Base-by-base conservation (phyloP, 495 filamentous ascomycete species). In the Penicillium coprophilum region DNA sequence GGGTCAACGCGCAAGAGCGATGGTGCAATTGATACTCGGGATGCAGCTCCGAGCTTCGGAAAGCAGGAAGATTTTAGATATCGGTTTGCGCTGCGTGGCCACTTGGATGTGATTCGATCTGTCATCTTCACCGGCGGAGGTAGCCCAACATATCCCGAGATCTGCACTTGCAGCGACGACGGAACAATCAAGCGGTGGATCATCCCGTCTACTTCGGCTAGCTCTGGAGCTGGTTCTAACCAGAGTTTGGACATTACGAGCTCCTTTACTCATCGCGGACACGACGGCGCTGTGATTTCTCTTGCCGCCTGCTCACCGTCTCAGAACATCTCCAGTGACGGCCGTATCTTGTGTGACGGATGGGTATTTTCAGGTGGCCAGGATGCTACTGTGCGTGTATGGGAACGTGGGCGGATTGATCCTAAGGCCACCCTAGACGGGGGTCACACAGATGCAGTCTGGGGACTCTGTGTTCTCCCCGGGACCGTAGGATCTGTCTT, bases 291-390 rank as follows among this genome's bases (percentile, higher is more conserved):
- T n/a, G 91, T 98, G 10, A 89, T 92, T 46, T 90, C 83, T 8
- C 74, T 98, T 10, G 86, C 95, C 3, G 88, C 94, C 3, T 96
- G 88, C 77, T 90, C 92, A 2, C 83, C 90, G 4, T 83, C 87
- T 6, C 86, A 90, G 40, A 89, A 88, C 61, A 94, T 96, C 70
- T 89, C 88, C 9, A 95, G 90, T 28, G 92, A 91, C 19, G 92
- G 92, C 9, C 84, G 91, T 53, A 87, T 86, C 1, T 79, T 87
- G 53, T 91, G 91, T 19, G 92, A 96, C 60, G 95, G 95, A 6
- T 97, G 95, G 94, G 88, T 98, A 36, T 97, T 98, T 71, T 97
- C 92, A 17, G 94, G 95, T 40, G 94, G 94, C 4, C 91, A 96
- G 65, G 94, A 98, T 69, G 85, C 92, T 4, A 95, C 92, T 10